Conservation (phyloP, 768 basidiomycete species). For the Naganishia onofrii region DNA sequence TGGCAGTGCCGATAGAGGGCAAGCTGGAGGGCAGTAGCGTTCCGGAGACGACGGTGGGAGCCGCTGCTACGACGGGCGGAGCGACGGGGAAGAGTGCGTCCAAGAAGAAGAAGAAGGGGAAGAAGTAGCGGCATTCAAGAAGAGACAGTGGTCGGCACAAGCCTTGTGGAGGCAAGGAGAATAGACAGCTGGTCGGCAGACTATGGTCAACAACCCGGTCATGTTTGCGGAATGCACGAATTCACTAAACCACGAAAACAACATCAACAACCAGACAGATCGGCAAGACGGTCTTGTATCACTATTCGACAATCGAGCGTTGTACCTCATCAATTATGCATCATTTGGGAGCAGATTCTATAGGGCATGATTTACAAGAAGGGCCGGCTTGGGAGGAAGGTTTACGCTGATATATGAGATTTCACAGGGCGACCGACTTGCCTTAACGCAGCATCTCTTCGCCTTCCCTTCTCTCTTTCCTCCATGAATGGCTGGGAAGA, state of each 20-base stretch:
- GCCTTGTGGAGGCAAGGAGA: too few relatives aligned
- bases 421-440: too few relatives aligned
- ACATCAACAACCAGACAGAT: not conserved
- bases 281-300: not conserved
- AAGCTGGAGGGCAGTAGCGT: not conserved
- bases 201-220: not conserved
- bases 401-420: too few relatives aligned
- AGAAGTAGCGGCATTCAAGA: constrained; percentile 37
- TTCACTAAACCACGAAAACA: not conserved
- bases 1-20: not conserved
- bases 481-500: too few relatives aligned
- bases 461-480: too few relatives aligned
- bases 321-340: constrained; percentile 1
- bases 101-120: constrained; percentile 53
- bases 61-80: constrained; percentile 24
- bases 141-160: too few relatives aligned
- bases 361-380: too few relatives aligned
- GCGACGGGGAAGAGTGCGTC: constrained; percentile 37
- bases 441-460: too few relatives aligned
- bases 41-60: not conserved
- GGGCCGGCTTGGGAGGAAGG: too few relatives aligned
- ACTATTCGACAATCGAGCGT: constrained; percentile 1
- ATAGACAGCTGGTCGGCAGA: not conserved
- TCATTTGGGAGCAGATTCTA: not conserved
- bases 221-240: not conserved